phyloP scores from a whole-genome alignment of 2,329 filamentous ascomycete genomes.

The Uncinocarpus reesii region DNA sequence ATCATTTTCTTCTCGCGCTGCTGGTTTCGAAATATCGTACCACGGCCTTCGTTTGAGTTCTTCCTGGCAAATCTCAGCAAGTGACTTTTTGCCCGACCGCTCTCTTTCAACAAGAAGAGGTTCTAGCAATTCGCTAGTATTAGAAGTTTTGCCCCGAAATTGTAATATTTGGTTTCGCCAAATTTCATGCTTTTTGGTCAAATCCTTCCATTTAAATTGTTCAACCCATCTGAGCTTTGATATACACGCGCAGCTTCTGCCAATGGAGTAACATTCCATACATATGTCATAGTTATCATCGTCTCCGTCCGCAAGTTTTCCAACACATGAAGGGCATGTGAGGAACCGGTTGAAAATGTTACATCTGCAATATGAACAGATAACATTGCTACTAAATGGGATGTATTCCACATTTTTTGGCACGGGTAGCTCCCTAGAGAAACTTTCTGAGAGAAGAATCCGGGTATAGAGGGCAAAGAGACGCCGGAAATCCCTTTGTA shows the following conservation, averaged over 20 bases:
- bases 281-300: conserved; percentile 90
- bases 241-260: conserved; percentile 79
- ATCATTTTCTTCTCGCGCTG: conserved; percentile 24
- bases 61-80: conserved; percentile 90
- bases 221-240: conserved; percentile 84
- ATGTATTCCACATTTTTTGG: conserved; percentile 65
- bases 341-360: conserved; percentile 97
- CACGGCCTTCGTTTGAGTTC: conserved; percentile 71
- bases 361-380: conserved; percentile 87
- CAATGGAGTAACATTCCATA: conserved; percentile 98
- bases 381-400: conserved; percentile 80
- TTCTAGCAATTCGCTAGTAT: conserved; percentile 54
- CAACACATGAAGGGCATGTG: conserved; percentile 76
- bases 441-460: conserved; percentile 77
- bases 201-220: conserved; percentile 75
- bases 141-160: conserved; percentile 52
- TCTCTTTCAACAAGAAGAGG: conserved; percentile 57
- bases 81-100: conserved; percentile 60
- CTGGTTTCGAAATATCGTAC: conserved; percentile 63
- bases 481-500: conserved; percentile 72
- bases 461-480: conserved; percentile 69
- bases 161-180: conserved; percentile 73
- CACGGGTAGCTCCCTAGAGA: conserved; percentile 51
- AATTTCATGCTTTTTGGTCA: conserved; percentile 65
- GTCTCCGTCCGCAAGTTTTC: conserved; percentile 55